Conservation (phyloP, 495 filamentous ascomycete species). For the Aspergillus kassunensis region DNA sequence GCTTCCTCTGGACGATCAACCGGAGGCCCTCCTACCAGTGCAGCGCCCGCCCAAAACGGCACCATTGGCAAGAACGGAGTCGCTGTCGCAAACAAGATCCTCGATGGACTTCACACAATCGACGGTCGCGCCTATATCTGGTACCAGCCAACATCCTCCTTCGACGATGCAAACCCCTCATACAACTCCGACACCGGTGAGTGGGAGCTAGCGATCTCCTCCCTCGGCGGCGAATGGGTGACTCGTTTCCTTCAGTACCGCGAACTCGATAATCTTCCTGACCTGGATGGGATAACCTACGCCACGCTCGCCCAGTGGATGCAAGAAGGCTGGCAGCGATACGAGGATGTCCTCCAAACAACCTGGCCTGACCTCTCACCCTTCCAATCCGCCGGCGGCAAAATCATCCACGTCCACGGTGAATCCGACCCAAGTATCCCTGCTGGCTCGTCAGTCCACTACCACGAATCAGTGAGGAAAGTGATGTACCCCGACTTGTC, state of each 20-base stretch:
- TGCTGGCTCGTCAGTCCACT: slow-evolving; percentile 43
- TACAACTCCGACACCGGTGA: slow-evolving; percentile 37
- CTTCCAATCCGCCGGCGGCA: slow-evolving; percentile 45
- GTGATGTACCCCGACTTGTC: slow-evolving; percentile 44
- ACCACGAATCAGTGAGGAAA: slow-evolving; percentile 45
- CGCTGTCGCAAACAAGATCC: slow-evolving; percentile 36
- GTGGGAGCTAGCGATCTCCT: slow-evolving; percentile 33
- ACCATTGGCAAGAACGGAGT: slow-evolving; percentile 37
- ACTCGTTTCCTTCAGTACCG: slow-evolving; percentile 12
- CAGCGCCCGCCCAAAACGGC: slow-evolving; percentile 40
- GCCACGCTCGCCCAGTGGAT: slow-evolving; percentile 49
- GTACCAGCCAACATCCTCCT: slow-evolving; percentile 37
- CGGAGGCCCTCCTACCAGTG: slow-evolving; percentile 20
- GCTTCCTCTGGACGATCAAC: not conserved
- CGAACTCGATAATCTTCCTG: slow-evolving; percentile 22
- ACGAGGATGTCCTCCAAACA: slow-evolving; percentile 23
- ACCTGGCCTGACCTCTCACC: slow-evolving; percentile 44
- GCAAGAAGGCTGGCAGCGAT: slow-evolving; percentile 14
- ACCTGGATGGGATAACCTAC: slow-evolving; percentile 43
- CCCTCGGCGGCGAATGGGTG: slow-evolving; percentile 33
- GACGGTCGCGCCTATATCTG: slow-evolving; percentile 44
- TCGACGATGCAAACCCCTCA: slow-evolving; percentile 39
- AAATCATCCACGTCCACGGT: slow-evolving; percentile 50
- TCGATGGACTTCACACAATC: slow-evolving; percentile 42
- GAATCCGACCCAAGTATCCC: slow-evolving; percentile 48